phyloP scores from a whole-genome alignment of 176 grass and related monocot genomes.

The Hsuehochloa calcarea region DNA sequence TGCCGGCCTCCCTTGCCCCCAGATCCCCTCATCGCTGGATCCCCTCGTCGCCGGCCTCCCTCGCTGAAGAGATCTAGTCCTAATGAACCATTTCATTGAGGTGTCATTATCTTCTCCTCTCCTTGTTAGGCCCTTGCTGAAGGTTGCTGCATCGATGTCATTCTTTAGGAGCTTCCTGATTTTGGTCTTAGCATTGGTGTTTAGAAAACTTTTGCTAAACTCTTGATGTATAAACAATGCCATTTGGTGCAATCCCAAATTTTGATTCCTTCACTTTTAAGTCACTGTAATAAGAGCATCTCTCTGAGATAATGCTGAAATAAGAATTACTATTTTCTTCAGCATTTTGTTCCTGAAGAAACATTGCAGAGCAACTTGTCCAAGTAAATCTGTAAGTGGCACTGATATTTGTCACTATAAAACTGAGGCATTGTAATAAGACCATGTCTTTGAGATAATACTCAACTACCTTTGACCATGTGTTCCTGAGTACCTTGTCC shows the following conservation, averaged over 20 bases:
- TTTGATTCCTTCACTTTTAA: background rate
- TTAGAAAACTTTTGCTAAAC: conserved; percentile 17
- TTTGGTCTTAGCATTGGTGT: conserved; percentile 10
- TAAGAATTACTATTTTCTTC: background rate
- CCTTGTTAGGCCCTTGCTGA: conserved; percentile 29
- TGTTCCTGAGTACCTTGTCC: background rate
- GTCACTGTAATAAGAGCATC: conserved; percentile 27
- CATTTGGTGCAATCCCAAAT: background rate
- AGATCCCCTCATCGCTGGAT: no score
- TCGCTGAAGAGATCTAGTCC: background rate
- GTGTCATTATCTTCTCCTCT: conserved; percentile 20
- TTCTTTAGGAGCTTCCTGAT: conserved; percentile 33
- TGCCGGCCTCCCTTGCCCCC: no score
- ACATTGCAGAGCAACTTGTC: background rate
- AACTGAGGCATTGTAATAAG: background rate
- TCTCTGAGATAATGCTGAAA: conserved; percentile 13
- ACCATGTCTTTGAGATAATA: background rate
- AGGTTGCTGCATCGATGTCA: conserved; percentile 33
- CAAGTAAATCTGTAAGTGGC: background rate
- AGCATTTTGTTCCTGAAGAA: background rate
- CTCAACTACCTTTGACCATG: background rate
- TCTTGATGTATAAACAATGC: background rate
- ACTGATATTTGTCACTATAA: background rate
- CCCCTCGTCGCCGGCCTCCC: no score
- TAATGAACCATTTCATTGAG: conserved; percentile 51